A percentile compares a stretch with the other conserved stretches of the same genome.
Conservation (phyloP, 306 rosid genomes). For the Prunus davidiana region DNA sequence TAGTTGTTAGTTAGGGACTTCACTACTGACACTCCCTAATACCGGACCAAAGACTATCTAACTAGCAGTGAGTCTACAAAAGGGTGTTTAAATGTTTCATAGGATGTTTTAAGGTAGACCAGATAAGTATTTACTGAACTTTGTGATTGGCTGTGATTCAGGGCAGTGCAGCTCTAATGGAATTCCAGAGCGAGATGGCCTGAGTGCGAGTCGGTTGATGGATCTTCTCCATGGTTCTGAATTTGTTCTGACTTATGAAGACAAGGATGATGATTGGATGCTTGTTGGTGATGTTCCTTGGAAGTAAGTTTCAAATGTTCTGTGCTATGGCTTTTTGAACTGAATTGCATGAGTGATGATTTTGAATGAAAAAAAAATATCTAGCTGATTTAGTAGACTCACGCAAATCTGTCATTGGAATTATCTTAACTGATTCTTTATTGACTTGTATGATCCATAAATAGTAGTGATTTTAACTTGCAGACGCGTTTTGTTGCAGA, state of each 20-base stretch:
- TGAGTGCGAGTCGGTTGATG: conserved; percentile 75
- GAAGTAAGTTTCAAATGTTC: conserved; percentile 58
- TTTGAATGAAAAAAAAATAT: background rate
- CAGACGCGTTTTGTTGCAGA: background rate
- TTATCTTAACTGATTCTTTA: background rate
- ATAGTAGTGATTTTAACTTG: background rate
- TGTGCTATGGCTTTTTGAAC: background rate
- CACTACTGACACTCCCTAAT: background rate
- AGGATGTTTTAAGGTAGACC: background rate
- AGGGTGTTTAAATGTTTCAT: background rate
- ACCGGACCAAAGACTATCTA: background rate
- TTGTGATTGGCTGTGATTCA: conserved; percentile 33
- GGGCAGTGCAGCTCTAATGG: conserved; percentile 79
- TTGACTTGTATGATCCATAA: background rate
- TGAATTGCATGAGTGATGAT: background rate
- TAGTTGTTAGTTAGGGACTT: background rate
- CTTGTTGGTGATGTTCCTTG: conserved; percentile 98
- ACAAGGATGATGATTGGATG: conserved; percentile 98
- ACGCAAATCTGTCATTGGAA: background rate
- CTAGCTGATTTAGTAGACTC: conserved; percentile 4
- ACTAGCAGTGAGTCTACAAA: background rate
- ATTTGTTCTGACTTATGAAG: conserved; percentile 87
- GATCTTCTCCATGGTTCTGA: conserved; percentile 85
- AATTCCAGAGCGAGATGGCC: conserved; percentile 61
- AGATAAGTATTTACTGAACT: background rate